phyloP scores from a whole-genome alignment of 202 grass and related monocot species.

The Zizania palustris region DNA sequence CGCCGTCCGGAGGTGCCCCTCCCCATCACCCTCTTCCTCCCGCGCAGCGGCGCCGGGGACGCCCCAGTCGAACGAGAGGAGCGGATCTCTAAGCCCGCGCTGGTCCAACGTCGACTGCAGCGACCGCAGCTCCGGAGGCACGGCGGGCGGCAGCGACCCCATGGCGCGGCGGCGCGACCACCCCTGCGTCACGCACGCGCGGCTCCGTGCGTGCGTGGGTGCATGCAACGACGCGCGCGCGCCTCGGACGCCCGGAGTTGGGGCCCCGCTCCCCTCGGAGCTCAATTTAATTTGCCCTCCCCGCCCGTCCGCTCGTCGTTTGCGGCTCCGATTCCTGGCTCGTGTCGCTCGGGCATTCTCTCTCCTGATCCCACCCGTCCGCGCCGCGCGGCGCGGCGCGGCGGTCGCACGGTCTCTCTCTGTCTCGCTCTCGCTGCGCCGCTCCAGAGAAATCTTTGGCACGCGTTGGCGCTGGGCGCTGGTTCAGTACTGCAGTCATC shows the following conservation, averaged over 20 bases:
- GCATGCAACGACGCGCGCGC: neutral
- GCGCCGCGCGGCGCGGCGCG: neutral
- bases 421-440: too few relatives aligned
- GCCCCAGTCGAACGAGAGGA: constrained; percentile 50
- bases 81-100: constrained; percentile 48
- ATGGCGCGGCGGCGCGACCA: constrained; percentile 23
- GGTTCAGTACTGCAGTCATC: too few relatives aligned
- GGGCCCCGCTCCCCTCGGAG: constrained; percentile 27
- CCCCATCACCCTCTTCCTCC: neutral
- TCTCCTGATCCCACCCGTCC: neutral
- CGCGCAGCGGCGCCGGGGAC: neutral
- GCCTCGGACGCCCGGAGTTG: neutral
- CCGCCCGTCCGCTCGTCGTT: neutral
- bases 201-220: neutral
- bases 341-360: neutral
- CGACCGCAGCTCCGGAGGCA: constrained; percentile 39
- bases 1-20: constrained; percentile 12
- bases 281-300: neutral
- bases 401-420: neutral
- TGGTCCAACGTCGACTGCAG: constrained; percentile 53
- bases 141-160: constrained; percentile 35
- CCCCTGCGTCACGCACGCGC: neutral
- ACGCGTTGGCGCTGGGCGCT: neutral
- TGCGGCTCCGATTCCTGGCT: neutral
- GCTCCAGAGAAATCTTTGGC: neutral